Percentiles rank a stretch among this genome's conserved stretches.
Evolutionary conservation across 768 basidiomycete genomes (phyloP).

Genomic region (Leccinum subgranulosum): DNA sequence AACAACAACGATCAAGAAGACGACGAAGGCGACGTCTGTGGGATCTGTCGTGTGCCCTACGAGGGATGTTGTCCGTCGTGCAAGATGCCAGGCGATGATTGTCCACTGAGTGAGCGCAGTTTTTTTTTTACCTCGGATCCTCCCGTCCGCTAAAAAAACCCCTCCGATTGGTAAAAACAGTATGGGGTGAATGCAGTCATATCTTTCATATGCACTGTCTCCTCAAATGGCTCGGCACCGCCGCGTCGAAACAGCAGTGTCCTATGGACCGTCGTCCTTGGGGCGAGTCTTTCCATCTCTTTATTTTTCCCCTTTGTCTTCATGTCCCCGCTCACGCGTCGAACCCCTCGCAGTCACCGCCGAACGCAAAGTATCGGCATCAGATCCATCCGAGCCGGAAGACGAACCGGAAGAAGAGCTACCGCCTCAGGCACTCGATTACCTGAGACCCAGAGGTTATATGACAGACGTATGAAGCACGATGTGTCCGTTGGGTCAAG

Average conservation of each 20-base stretch:
- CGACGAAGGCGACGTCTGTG: conserved; percentile 67
- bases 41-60: conserved; percentile 87
- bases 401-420: background rate
- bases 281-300: conserved; percentile 52
- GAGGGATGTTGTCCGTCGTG: conserved; percentile 96
- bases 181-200: conserved; percentile 97
- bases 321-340: background rate
- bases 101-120: conserved; percentile 79
- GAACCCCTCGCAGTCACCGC: conserved; percentile 42
- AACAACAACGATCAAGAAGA: conserved; percentile 34
- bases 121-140: background rate
- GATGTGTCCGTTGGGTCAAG: background rate
- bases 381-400: background rate
- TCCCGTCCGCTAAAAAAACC: background rate
- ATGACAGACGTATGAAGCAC: background rate
- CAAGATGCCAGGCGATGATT: conserved; percentile 95
- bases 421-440: background rate
- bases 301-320: background rate
- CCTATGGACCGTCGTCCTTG: conserved; percentile 97
- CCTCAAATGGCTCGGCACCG: conserved; percentile 91
- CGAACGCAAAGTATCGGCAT: conserved; percentile 46
- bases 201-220: conserved; percentile 99
- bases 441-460: background rate
- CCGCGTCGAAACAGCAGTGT: conserved; percentile 90
- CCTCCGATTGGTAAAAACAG: conserved; percentile 37